Percentiles rank a stretch among this genome's conserved stretches.
phyloP scores from a whole-genome alignment of 2,329 filamentous ascomycete species.

The Aspergillus proliferans region DNA sequence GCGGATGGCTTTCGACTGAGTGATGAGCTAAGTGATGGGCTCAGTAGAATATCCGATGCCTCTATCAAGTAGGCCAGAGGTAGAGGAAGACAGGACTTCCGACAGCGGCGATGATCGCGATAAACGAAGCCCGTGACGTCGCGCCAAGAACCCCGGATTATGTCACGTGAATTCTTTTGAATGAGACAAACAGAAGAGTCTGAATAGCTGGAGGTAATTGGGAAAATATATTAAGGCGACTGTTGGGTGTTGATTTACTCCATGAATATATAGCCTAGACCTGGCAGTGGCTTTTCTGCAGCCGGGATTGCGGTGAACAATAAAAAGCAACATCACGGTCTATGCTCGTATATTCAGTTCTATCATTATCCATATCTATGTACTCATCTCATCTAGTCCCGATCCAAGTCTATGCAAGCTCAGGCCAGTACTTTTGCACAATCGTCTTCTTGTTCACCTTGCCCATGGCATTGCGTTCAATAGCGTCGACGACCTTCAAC shows the following conservation, averaged over 20 bases:
- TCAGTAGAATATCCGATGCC: neutral
- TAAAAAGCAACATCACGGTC: too few species aligned
- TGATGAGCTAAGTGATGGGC: neutral
- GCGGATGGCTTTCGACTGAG: neutral
- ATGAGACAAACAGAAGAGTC: neutral
- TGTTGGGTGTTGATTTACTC: too few species aligned
- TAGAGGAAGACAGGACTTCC: neutral
- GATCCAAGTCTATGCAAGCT: neutral
- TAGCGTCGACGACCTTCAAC: slow-evolving; percentile 66
- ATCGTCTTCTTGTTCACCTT: slow-evolving; percentile 53
- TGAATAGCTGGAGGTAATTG: too few species aligned
- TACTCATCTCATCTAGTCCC: neutral
- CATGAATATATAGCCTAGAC: too few species aligned
- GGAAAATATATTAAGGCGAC: too few species aligned
- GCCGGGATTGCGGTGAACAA: too few species aligned
- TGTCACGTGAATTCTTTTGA: slow-evolving; percentile 7
- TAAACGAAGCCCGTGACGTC: slow-evolving; percentile 13
- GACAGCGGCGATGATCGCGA: neutral
- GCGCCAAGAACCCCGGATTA: slow-evolving; percentile 13
- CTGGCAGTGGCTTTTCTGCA: too few species aligned
- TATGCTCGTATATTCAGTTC: neutral
- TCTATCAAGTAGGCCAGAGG: neutral
- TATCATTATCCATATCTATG: neutral
- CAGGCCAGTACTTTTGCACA: slow-evolving; percentile 34
- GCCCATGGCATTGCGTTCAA: slow-evolving; percentile 66